A percentile compares a stretch with the other conserved stretches of the same genome.
phyloP scores from a whole-genome alignment of 192 early-diverging fungal genomes.

The Polychytrium aggregatum region DNA sequence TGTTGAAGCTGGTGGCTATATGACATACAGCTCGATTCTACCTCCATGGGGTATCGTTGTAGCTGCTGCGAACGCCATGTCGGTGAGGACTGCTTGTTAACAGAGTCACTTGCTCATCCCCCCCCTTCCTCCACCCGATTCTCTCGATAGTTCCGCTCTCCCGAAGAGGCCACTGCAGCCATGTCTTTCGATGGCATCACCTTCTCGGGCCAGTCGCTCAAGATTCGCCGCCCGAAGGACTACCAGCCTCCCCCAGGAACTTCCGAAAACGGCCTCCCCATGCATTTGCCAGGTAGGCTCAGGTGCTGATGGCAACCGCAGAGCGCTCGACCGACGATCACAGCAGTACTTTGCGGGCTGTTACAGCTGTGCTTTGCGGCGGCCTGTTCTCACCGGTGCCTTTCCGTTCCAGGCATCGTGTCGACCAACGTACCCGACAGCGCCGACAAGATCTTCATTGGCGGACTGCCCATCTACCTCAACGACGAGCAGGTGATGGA shows the following conservation, averaged over 20 bases:
- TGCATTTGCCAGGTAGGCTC: conserved; percentile 42
- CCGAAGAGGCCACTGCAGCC: conserved; percentile 80
- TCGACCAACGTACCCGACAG: conserved; percentile 84
- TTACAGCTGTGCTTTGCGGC: too few relatives aligned
- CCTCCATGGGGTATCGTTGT: too few relatives aligned
- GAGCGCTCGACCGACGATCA: too few relatives aligned
- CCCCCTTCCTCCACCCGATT: neutral
- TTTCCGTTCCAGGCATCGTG: conserved; percentile 41
- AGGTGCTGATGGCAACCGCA: too few relatives aligned
- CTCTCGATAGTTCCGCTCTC: conserved; percentile 58
- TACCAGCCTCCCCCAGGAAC: conserved; percentile 51
- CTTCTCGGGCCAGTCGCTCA: conserved; percentile 70
- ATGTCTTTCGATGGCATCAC: conserved; percentile 89
- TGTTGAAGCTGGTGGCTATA: too few relatives aligned
- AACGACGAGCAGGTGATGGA: conserved; percentile 91
- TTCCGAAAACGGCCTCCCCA: conserved; percentile 37
- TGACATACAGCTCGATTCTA: too few relatives aligned
- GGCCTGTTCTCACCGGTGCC: too few relatives aligned
- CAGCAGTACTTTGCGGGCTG: too few relatives aligned
- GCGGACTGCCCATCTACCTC: conserved; percentile 79
- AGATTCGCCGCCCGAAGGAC: conserved; percentile 91
- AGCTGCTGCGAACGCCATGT: too few relatives aligned
- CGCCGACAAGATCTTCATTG: conserved; percentile 89
- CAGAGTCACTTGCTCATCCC: too few relatives aligned
- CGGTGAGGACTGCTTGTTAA: too few relatives aligned